Evolutionary conservation across 495 filamentous ascomycete species (phyloP), one percentile per base, ranked within the genome.

Genomic region (Recurvomyces mirabilis): DNA sequence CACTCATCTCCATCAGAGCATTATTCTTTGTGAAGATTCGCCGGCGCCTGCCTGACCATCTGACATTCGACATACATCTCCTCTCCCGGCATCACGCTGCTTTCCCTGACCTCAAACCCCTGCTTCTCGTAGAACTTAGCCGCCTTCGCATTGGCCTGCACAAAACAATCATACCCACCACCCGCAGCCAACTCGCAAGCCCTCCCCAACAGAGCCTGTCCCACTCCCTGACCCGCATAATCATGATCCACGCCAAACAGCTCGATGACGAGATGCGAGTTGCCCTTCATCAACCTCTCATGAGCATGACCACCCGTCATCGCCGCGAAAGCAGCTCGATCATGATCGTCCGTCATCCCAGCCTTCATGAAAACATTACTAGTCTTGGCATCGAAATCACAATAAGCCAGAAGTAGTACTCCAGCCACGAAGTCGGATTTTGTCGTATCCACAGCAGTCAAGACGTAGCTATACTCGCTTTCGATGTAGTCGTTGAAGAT

Each of bases 181-280:
- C 6, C 38, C 21, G 39, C 39, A 4, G 21, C 39, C 9, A 49
- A 24, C 19, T 42, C 31, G 20, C 46, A 49, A 14, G 46, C 46
- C 22, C 24, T 9, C 12, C 17, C 7, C n/a, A 49, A 20, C 12
- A 49, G 20, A 35, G 11, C 21, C 1, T 14, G 14, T 7, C 46
- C 46, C 7, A 49, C 20, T 1, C 23, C 17, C 2, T 30, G 18
- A 9, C 40, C 46, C 22, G 42, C 43, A 29, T 25, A 49, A 10
- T 14, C 38, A 42, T 43, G 13, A 28, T 49, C 46, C 14, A 43
- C 46, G 1, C 46, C 46, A 12, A 49, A 38, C 1, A 49, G 46
- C 38, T 43, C 40, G 23, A 49, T 28, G n/a, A 24, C 4, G 21
- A 35, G 40, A 22, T 49, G 46, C 19, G 14, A 3, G 15, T 18